Evolutionary conservation across 257 asterid genomes (phyloP), one percentile per base, ranked within the genome.

Genomic region (Galeopsis tetrahit): DNA sequence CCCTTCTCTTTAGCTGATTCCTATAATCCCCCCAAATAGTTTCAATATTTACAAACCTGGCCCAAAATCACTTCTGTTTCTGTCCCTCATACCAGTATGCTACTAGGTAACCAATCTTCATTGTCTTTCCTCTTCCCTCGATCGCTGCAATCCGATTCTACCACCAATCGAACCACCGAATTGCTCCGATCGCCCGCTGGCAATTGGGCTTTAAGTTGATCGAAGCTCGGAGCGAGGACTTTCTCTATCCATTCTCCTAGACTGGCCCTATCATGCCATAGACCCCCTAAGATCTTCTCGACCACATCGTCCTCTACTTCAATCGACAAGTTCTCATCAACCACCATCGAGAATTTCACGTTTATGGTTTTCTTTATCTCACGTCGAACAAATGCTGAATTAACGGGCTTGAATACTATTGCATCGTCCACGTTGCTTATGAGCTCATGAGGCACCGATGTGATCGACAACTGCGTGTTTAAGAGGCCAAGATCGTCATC

Each of bases 301-400:
- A 85, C 49, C 8, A 80, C 88, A 4, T 82, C 84, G 14, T 93
- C 94, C 39, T 85, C 94, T 1, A 93, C 88, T 78, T 89, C 85
- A 4, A 93, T 77, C 14, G 85, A 49, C 70, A 85, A 52, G 43
- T 81, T 73, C n/a, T 90, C 96, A 0, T 85, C 93, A 1, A 86
- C 71, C 2, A 60, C 87, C 82, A 75, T 80, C 34, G 94, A 78
- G 79, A 91, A 91, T 28, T 84, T 91, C 39, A 78, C 81, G 2
- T 78, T 61, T 53, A 94, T 86, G 1, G 95, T 91, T 78, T 86
- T 91, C 90, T 75, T 85, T 71, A 94, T 94, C 87, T 91, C 97
- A 4, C 81, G 68, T 2, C 96, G 83, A 11, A 88, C 86, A 10
- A 90, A 89, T 9, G 80, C 68, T 0, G 81, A 66, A 11, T 82